Percentiles rank a stretch among this genome's conserved stretches.
phyloP scores from a whole-genome alignment of 2,329 filamentous ascomycete genomes.

The Plectosphaerella sp. region DNA sequence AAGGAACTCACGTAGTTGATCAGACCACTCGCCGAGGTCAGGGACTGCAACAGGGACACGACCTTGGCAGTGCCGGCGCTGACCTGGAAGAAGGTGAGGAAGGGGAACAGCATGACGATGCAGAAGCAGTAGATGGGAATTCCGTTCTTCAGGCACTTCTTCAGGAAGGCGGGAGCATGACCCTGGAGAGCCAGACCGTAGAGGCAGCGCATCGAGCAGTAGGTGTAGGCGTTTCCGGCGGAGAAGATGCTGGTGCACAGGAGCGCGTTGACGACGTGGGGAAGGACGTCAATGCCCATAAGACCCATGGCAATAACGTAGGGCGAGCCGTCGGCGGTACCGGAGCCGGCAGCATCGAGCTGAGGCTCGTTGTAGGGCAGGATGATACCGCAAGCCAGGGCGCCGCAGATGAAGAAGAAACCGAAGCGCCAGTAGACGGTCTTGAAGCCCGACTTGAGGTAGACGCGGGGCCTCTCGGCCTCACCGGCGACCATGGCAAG shows the following conservation, averaged over 20 bases:
- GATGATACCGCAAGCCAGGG: conserved; percentile 61
- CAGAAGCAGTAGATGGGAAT: conserved; percentile 56
- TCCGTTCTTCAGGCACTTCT: conserved; percentile 50
- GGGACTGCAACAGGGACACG: conserved; percentile 45
- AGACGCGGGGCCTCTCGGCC: conserved; percentile 56
- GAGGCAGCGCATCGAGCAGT: conserved; percentile 50
- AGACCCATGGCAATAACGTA: conserved; percentile 61
- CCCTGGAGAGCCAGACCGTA: conserved; percentile 52
- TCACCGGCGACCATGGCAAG: conserved; percentile 66
- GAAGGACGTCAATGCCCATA: conserved; percentile 46
- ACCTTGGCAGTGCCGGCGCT: conserved; percentile 42
- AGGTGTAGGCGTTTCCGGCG: conserved; percentile 53
- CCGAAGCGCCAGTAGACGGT: conserved; percentile 70
- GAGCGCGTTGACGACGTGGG: conserved; percentile 54
- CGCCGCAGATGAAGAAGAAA: conserved; percentile 66
- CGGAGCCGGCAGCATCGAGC: conserved; percentile 32
- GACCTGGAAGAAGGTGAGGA: conserved; percentile 48
- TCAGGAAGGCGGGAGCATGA: conserved; percentile 45
- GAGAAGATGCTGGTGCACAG: conserved; percentile 51
- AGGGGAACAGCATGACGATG: conserved; percentile 48
- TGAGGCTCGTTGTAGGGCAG: conserved; percentile 60
- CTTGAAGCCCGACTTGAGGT: conserved; percentile 67
- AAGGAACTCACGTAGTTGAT: conserved; percentile 40
- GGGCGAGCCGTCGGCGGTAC: conserved; percentile 52
- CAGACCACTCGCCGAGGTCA: conserved; percentile 41